Evolutionary conservation across 208 protist genomes (phyloP), one percentile per base, ranked within the genome.

Genomic region (Crithidia bombi): DNA sequence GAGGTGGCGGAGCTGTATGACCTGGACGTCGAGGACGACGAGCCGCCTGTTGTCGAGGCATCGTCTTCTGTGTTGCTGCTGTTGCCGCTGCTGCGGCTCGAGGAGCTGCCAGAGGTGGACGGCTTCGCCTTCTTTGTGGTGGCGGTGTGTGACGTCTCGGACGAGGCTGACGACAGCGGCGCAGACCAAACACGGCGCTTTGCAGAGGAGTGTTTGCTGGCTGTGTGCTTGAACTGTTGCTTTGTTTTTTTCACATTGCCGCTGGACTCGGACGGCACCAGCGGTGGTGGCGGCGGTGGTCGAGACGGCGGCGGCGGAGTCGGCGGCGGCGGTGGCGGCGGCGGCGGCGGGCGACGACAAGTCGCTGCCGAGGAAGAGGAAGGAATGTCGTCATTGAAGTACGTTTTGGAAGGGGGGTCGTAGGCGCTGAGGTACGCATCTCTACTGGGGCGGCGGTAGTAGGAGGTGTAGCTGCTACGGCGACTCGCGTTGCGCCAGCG

Each of bases 281-380:
- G 43, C 5, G 56, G 33, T 44, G 65, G 59, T 10, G 59, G 44
- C n/a, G 59, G 59, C n/a, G 56, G 56, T 47, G 23, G 47, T 3
- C 43, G 7, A 10, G 43, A 23, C 12, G 69, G 51, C 3, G 70
- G 70, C 6, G 70, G 63, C 9, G 70, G 70, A 35, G 57, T 38
- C 11, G 61, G 64, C 17, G 57, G 67, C 9, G 67, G 57, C 3
- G 57, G 57, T 44, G 64, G 54, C 4, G 58, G 59, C 7, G 68
- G 57, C 7, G 68, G 69, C 12, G 69, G 69, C 7, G 70, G 70
- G 14, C 57, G 69, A 54, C 36, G 68, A 51, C 12, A 35, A 9
- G 15, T 38, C 33, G 56, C 57, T 65, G 23, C 46, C 47, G 44
- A 30, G 39, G 54, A 25, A 0, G 63, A 26, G 9, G 47, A 35